These are phyloP conservation scores for Paramyrothecium roridum DNA, from an alignment of 2,329 filamentous ascomycete species.

Conservation along the genomic window DNA sequence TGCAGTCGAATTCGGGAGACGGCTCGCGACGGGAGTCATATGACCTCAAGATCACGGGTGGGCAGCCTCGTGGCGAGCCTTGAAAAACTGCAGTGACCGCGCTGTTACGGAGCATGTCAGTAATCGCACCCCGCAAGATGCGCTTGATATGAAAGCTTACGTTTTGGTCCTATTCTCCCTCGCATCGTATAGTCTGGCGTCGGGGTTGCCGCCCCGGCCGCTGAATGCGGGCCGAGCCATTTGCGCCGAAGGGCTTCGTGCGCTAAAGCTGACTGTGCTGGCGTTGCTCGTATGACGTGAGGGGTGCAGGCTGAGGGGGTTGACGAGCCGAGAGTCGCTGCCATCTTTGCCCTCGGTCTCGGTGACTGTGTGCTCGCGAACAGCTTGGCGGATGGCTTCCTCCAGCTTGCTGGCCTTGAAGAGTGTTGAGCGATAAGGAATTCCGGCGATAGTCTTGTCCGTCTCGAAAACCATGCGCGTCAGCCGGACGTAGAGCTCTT, in stretches of 20 bases:
- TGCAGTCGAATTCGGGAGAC: slow-evolving; percentile 87
- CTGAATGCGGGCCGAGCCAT: slow-evolving; percentile 50
- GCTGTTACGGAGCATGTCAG: slow-evolving; percentile 39
- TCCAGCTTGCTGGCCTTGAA: slow-evolving; percentile 97
- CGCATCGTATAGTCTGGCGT: slow-evolving; percentile 84
- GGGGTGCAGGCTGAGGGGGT: slow-evolving; percentile 36
- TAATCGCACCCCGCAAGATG: neutral
- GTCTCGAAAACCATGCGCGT: slow-evolving; percentile 95
- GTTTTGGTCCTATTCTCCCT: slow-evolving; percentile 86
- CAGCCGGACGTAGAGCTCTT: slow-evolving; percentile 93
- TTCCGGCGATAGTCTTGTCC: slow-evolving; percentile 95
- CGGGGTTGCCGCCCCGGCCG: slow-evolving; percentile 71
- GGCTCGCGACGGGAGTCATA: slow-evolving; percentile 95
- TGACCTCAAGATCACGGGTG: slow-evolving; percentile 76
- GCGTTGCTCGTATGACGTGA: slow-evolving; percentile 72
- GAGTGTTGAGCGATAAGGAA: slow-evolving; percentile 88
- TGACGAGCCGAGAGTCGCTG: slow-evolving; percentile 33
- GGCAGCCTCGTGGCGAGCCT: slow-evolving; percentile 66
- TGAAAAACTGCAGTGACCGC: slow-evolving; percentile 90
- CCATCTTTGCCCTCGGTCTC: slow-evolving; percentile 82
- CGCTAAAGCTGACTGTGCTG: slow-evolving; percentile 79
- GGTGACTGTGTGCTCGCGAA: slow-evolving; percentile 77
- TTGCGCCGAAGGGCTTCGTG: slow-evolving; percentile 57
- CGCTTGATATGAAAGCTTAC: slow-evolving; percentile 47
- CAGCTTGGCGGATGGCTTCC: slow-evolving; percentile 86